phyloP scores from a whole-genome alignment of 1,139 yeast genomes.

The Magnusiomyces paraingens region DNA sequence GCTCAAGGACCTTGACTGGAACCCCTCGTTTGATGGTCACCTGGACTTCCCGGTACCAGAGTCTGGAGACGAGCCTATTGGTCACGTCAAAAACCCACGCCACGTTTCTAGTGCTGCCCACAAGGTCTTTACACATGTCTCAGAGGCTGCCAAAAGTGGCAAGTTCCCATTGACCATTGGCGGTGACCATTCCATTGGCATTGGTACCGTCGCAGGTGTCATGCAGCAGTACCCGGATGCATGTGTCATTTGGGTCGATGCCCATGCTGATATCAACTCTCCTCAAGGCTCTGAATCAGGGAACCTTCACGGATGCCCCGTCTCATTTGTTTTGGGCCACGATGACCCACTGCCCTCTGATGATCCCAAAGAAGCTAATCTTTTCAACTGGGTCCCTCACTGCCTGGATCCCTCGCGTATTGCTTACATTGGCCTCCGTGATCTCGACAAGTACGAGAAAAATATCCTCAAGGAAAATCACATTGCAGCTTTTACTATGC shows the following conservation, averaged over 20 bases:
- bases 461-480: slow-evolving; percentile 60
- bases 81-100: slow-evolving; percentile 63
- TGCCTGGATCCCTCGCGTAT: slow-evolving; percentile 61
- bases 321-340: slow-evolving; percentile 75
- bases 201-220: slow-evolving; percentile 86
- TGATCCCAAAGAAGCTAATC: slow-evolving; percentile 45
- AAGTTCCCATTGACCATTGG: slow-evolving; percentile 80
- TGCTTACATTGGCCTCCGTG: slow-evolving; percentile 92
- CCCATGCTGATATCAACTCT: slow-evolving; percentile 95
- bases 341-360: slow-evolving; percentile 30
- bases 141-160: slow-evolving; percentile 41
- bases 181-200: slow-evolving; percentile 96
- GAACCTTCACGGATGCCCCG: slow-evolving; percentile 95
- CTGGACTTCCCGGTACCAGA: slow-evolving; percentile 37
- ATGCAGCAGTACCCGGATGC: slow-evolving; percentile 77
- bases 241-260: slow-evolving; percentile 92
- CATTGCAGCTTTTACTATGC: slow-evolving; percentile 90
- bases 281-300: slow-evolving; percentile 84
- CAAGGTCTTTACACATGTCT: slow-evolving; percentile 56
- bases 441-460: slow-evolving; percentile 84
- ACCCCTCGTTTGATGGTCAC: slow-evolving; percentile 50
- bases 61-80: slow-evolving; percentile 33
- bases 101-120: slow-evolving; percentile 71
- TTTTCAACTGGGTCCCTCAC: slow-evolving; percentile 67
- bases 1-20: slow-evolving; percentile 68